Evolutionary conservation across 1,284 basidiomycete genomes (phyloP), one percentile per base, ranked within the genome.

Genomic region (Austroboletus novae-zelandiae): DNA sequence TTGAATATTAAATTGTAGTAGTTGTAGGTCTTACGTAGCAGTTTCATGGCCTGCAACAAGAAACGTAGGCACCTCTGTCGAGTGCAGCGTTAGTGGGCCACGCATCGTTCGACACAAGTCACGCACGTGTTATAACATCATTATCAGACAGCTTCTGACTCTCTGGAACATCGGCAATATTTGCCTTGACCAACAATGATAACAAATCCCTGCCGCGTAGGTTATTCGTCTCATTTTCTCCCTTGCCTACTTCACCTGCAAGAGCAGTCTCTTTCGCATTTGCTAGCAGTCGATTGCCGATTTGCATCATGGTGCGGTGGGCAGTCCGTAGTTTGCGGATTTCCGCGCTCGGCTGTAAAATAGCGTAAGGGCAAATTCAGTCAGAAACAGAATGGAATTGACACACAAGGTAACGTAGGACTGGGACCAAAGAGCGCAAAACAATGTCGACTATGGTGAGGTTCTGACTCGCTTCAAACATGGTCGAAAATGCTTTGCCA

Each of bases 11-110:
- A 1, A 5, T 5, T 4, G 7, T 10, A 32, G 10, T 18, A 23
- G 13, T 14, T 14, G 15, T 13, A 20, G 6, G 37, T 34, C 51
- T 9, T 59, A 78, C 79, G 83, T 81, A 0, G 83, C 85, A 0
- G 91, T 93, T 64, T 92, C 91, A 65, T 91, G 87, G 0, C 91
- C 91, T 2, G 84, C 81, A 9, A 81, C 68, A 11, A 87, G 35
- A 35, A 51, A 58, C 9, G 61, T 65, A 9, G 63, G 65, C 27
- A 75, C 61, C 63, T 75, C 74, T 74, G 53, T 25, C 9, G 23
- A 41, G 40, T 2, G 11, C 36, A 14, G 1, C 17, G 15, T 8
- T 6, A n/a, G 50, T 30, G 35, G 27, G 9, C 3, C 11, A 13
- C 4, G 14, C 15, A 29, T 5, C 15, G 23, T 2, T 4, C 5